Base-by-base conservation (phyloP, 2,329 filamentous ascomycete species). In the Monosporascus sp. region DNA sequence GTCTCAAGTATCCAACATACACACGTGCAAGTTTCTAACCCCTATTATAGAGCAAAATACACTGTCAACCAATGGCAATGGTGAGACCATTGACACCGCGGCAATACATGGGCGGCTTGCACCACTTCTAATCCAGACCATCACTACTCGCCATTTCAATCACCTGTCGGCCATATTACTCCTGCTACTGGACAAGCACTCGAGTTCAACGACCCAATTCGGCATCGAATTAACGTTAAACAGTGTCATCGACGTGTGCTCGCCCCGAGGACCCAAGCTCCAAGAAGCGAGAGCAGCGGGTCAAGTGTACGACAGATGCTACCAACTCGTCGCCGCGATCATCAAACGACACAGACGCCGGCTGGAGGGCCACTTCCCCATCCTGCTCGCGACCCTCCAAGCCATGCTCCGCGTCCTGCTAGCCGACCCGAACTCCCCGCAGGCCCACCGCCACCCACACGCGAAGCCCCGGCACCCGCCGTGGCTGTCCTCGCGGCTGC, bases 341-440 rank as follows among this genome's bases (percentile, higher is more conserved):
- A 78, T 87, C 63, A 78, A 78, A 62, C 80, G 82, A 48, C 82
- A 86, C 65, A 74, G 84, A 5, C 73, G 83, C 44, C 81, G 84
- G 9, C 72, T 87, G 2, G 79, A 85, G 60, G 83, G 82, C 2
- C 83, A 84, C 57, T 82, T 83, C 60, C 83, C 85, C 61, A 69
- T 86, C 45, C 72, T 86, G 5, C 68, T 84, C 47, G 69, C 75
- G 37, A 69, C 76, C 2, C 69, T 87, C 54, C 79, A 84, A 60
- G 69, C 76, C 3, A 77, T 87, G n/a, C 74, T 87, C 37, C 70
- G 71, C 22, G 74, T 75, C 37, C 75, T 86, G 19, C 71, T 85
- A 36, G 61, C 70, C 2, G 67, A 74, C 11, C 69, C 73, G 11
- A 56, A 54, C 7, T 66, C 70, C 36, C 59, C 57, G 24, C 41